These are phyloP conservation scores for Penicillium sp. DNA, from an alignment of 2,329 filamentous ascomycete species.

Conservation along the genomic window DNA sequence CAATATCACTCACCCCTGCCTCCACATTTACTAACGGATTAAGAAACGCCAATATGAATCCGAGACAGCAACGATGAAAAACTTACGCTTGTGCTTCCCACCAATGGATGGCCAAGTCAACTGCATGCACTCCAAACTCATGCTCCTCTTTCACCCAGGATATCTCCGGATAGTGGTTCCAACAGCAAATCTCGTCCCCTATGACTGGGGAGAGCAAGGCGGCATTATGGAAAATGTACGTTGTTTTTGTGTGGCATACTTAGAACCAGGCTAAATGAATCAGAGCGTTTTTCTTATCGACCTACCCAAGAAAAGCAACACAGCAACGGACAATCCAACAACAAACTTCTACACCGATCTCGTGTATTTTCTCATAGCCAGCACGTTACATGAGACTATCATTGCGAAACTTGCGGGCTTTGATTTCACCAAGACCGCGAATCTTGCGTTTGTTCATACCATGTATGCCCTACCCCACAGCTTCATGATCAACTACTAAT, in stretches of 20 bases:
- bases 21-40: background rate
- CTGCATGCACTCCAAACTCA: slow-evolving; percentile 93
- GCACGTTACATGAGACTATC: slow-evolving; percentile 68
- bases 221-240: slow-evolving; percentile 78
- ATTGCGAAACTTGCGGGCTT: slow-evolving; percentile 74
- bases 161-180: slow-evolving; percentile 83
- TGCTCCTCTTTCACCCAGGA: slow-evolving; percentile 77
- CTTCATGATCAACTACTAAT: slow-evolving; percentile 12
- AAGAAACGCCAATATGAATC: slow-evolving; percentile 44
- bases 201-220: slow-evolving; percentile 88
- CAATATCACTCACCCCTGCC: background rate
- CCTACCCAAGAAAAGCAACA: slow-evolving; percentile 62
- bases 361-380: slow-evolving; percentile 70
- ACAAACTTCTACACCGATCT: slow-evolving; percentile 73
- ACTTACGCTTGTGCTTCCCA: slow-evolving; percentile 77
- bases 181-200: slow-evolving; percentile 81
- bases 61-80: slow-evolving; percentile 50
- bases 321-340: slow-evolving; percentile 28
- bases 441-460: slow-evolving; percentile 81
- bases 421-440: slow-evolving; percentile 75
- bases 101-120: slow-evolving; percentile 72
- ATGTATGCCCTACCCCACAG: slow-evolving; percentile 61
- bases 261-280: slow-evolving; percentile 18
- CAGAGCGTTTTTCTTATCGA: slow-evolving; percentile 90
- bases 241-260: background rate